Percentiles rank a stretch among this genome's conserved stretches.
These are phyloP conservation scores for Coffea humblotiana DNA, from an alignment of 305 asterid species.

Conservation along the genomic window DNA sequence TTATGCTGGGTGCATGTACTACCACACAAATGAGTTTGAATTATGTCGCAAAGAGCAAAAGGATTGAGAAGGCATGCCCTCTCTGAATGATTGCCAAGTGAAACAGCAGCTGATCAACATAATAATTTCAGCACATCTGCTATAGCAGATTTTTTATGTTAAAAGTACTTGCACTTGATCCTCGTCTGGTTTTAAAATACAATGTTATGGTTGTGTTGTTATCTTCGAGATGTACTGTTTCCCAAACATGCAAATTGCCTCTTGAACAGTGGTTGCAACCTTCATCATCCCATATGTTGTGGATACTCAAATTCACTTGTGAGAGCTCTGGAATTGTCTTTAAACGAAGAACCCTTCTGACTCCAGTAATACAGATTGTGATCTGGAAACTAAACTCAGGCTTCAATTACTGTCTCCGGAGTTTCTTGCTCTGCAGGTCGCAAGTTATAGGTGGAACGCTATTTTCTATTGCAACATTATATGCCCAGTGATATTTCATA, in stretches of 20 bases:
- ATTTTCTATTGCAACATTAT: not conserved
- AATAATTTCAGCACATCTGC: slow-evolving; percentile 35
- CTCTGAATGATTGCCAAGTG: slow-evolving; percentile 18
- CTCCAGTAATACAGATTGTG: not conserved
- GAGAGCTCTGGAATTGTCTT: not conserved
- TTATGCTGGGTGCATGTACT: slow-evolving; percentile 86
- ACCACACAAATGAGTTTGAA: slow-evolving; percentile 85
- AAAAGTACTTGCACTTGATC: not conserved
- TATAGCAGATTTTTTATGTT: slow-evolving; percentile 10
- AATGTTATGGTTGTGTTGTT: not conserved
- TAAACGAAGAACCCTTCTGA: not conserved
- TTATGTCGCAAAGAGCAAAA: slow-evolving; percentile 83
- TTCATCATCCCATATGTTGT: not conserved
- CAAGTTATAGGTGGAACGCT: not conserved
- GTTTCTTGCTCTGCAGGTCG: not conserved
- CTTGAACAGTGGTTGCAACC: not conserved
- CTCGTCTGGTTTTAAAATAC: not conserved
- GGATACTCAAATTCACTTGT: not conserved
- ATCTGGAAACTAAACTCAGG: not conserved
- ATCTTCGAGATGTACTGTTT: not conserved
- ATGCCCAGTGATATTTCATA: not conserved
- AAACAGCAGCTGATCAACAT: slow-evolving; percentile 7
- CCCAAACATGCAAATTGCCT: not conserved
- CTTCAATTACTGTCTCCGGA: not conserved
- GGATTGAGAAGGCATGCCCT: slow-evolving; percentile 80